phyloP scores from a whole-genome alignment of 352 stramenopile genomes.

The Phytophthora pistaciae region DNA sequence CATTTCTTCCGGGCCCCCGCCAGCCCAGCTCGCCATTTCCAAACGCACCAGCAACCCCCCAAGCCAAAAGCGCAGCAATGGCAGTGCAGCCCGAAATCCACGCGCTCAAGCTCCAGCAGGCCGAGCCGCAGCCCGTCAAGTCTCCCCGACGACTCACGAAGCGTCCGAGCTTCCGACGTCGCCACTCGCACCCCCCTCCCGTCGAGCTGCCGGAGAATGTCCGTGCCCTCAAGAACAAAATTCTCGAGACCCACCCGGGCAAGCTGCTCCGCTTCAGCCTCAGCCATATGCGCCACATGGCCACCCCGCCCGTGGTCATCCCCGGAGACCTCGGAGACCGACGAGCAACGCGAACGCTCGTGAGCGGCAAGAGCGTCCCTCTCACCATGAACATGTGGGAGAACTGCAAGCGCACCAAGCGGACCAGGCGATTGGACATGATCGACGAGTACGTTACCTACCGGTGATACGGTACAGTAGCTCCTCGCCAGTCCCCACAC shows the following conservation, averaged over 20 bases:
- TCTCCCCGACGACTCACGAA: constrained; percentile 22
- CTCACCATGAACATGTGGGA: constrained; percentile 58
- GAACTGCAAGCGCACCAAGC: constrained; percentile 44
- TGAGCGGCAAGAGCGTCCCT: constrained; percentile 56
- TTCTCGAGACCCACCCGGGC: constrained; percentile 46
- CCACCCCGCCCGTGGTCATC: constrained; percentile 57
- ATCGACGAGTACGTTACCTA: constrained; percentile 59
- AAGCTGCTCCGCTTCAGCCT: constrained; percentile 61
- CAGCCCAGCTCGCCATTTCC: constrained; percentile 23
- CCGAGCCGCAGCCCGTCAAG: constrained; percentile 20
- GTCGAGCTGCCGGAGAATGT: constrained; percentile 45
- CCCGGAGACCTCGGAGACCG: constrained; percentile 38
- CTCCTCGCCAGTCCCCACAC: background rate
- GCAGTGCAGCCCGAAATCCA: constrained; percentile 26
- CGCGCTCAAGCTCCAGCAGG: constrained; percentile 30
- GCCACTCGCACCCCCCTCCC: constrained; percentile 9
- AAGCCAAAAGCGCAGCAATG: constrained; percentile 18
- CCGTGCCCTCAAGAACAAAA: constrained; percentile 55
- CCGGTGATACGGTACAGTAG: constrained; percentile 9
- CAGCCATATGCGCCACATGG: constrained; percentile 52
- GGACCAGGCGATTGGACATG: constrained; percentile 45
- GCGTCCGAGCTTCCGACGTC: constrained; percentile 31
- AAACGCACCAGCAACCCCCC: constrained; percentile 17
- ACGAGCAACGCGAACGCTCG: constrained; percentile 41
- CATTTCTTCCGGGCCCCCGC: constrained; percentile 13